Conservation (phyloP, 23 red algal genomes). For the Agarophyton chilense region DNA sequence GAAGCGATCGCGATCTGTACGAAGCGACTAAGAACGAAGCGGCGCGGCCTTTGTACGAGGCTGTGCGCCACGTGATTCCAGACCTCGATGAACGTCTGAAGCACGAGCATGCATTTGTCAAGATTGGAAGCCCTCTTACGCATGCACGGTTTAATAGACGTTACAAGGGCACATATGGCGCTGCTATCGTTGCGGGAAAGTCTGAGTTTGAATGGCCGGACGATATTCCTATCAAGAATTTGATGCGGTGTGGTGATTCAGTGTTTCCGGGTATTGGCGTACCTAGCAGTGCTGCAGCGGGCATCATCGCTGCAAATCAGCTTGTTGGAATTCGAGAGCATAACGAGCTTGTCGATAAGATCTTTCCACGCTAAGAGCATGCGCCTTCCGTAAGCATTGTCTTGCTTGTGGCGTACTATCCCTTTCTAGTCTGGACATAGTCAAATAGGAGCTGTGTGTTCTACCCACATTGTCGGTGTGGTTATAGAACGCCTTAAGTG, state of each 20-base stretch:
- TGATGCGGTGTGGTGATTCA: conserved; percentile 82
- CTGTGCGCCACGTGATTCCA: conserved; percentile 76
- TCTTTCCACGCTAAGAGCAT: conserved; percentile 13
- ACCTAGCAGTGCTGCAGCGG: conserved; percentile 61
- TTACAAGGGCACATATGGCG: conserved; percentile 76
- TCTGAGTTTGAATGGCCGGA: conserved; percentile 68
- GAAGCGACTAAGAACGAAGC: conserved; percentile 63
- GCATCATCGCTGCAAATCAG: conserved; percentile 65
- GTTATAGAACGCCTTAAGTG: no score
- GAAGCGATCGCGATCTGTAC: conserved; percentile 44
- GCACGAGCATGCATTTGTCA: conserved; percentile 45
- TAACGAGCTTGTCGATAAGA: conserved; percentile 43
- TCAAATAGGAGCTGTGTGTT: no score
- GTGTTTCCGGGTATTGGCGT: conserved; percentile 84
- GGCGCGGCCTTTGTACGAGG: conserved; percentile 59
- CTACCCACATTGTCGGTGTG: no score
- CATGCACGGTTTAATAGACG: conserved; percentile 75
- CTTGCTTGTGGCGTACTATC: no score
- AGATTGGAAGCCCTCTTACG: conserved; percentile 83
- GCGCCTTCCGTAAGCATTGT: neutral
- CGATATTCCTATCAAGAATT: conserved; percentile 51
- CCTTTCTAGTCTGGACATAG: no score
- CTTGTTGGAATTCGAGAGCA: conserved; percentile 58
- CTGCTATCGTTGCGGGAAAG: conserved; percentile 67
- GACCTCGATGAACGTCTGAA: conserved; percentile 61